phyloP scores from a whole-genome alignment of 495 filamentous ascomycete genomes.

The Hypomontagnella monticulosa region DNA sequence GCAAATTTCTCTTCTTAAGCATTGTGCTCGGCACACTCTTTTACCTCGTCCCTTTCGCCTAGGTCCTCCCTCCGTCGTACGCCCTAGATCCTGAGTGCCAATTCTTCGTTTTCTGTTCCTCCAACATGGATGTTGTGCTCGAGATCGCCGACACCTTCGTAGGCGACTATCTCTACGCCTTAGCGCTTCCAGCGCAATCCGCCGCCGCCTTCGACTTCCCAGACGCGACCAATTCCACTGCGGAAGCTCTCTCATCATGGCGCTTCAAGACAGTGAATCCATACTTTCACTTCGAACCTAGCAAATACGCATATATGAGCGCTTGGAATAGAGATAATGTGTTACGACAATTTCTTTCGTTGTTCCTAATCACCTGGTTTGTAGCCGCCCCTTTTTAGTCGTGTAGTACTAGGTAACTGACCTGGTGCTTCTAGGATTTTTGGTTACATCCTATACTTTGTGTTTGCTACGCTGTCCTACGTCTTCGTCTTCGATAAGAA shows the following conservation, averaged over 20 bases:
- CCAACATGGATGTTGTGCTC: conserved; percentile 88
- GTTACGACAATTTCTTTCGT: conserved; percentile 76
- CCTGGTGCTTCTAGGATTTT: conserved; percentile 71
- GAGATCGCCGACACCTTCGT: conserved; percentile 85
- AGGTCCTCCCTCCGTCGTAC: background rate
- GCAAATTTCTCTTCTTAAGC: conserved; percentile 22
- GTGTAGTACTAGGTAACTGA: background rate
- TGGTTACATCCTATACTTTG: conserved; percentile 83
- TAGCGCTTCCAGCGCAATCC: conserved; percentile 69
- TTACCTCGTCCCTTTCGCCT: conserved; percentile 3
- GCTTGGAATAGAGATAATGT: conserved; percentile 82
- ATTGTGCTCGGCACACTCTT: conserved; percentile 1
- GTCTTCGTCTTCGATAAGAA: conserved; percentile 93
- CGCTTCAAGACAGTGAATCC: conserved; percentile 77
- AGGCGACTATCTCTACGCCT: conserved; percentile 83
- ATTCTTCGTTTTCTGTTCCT: conserved; percentile 5
- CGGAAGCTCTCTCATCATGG: conserved; percentile 54
- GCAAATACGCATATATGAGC: conserved; percentile 83
- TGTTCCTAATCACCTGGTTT: conserved; percentile 89
- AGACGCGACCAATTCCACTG: conserved; percentile 51
- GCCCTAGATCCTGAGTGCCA: background rate
- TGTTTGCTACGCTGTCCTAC: conserved; percentile 86
- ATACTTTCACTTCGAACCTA: conserved; percentile 74
- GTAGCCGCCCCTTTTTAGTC: conserved; percentile 38
- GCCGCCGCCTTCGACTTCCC: conserved; percentile 54